phyloP scores from a whole-genome alignment of 495 filamentous ascomycete species.

The Emericellopsis terricola region DNA sequence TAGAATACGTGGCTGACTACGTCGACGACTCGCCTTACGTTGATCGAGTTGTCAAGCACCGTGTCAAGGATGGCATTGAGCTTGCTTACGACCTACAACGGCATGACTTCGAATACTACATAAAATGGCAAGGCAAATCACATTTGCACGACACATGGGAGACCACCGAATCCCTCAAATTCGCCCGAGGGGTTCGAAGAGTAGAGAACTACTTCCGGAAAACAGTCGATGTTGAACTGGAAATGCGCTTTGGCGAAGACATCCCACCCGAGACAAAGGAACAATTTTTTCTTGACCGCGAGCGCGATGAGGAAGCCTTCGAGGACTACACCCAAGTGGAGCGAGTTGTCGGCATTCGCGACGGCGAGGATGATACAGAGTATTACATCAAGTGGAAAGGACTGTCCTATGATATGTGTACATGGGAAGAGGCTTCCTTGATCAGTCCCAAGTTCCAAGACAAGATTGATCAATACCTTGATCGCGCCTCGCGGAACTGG shows the following conservation, averaged over 20 bases:
- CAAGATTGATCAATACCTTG: constrained; percentile 79
- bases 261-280: constrained; percentile 74
- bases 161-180: constrained; percentile 42
- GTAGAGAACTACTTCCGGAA: constrained; percentile 90
- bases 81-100: constrained; percentile 39
- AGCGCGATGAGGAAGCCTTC: constrained; percentile 66
- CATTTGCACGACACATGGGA: constrained; percentile 96
- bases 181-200: constrained; percentile 53
- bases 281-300: constrained; percentile 76
- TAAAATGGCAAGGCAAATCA: constrained; percentile 94
- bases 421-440: constrained; percentile 71
- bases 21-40: constrained; percentile 66
- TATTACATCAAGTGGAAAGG: constrained; percentile 92
- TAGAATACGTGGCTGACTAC: constrained; percentile 41
- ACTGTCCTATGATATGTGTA: constrained; percentile 77
- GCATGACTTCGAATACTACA: constrained; percentile 80
- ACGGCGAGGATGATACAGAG: constrained; percentile 57
- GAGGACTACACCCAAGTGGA: constrained; percentile 80
- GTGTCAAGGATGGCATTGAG: constrained; percentile 49
- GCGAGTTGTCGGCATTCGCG: constrained; percentile 66
- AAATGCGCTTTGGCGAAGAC: constrained; percentile 46
- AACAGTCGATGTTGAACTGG: constrained; percentile 53
- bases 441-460: constrained; percentile 61
- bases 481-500: constrained; percentile 58
- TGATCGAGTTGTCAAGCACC: constrained; percentile 76